Evolutionary conservation across 306 rosid species (phyloP), one percentile per base, ranked within the genome.

Genomic region (Quercus variabilis): DNA sequence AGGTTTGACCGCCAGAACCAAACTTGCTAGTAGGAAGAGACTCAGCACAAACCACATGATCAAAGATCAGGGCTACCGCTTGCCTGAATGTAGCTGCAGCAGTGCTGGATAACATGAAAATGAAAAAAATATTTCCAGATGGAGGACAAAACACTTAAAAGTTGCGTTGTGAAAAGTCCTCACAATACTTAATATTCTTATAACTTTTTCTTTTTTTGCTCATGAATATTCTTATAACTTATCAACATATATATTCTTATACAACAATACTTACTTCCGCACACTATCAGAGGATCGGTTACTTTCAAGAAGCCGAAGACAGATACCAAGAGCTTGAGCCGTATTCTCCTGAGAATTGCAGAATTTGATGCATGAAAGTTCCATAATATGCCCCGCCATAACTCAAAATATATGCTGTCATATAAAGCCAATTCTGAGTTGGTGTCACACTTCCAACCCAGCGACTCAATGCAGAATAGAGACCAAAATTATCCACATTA

Each of bases 71-170:
- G 72, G 98, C 97, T 77, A 92, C 98, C 21, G 98, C 97, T 89
- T 95, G 99, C 88, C 97, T 88, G 87, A 95, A 95, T 85, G 99
- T 91, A 85, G 99, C 99, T 72, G 98, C 99, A 84, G 99, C 97
- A 76, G 97, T 92, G 84, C 98, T 91, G 95, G 76, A 87, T 84
- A 85, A 80, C 78, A 83, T 77, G 67, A 81, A 83, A 73, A 86
- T 82, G 78, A 78, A 81, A 78, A 81, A 67, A 76, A 5, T 15
- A 73, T 72, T 55, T 80, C 73, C 55, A 81, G 35, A 79, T 52
- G 70, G 51, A 26, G 49, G 73, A 70, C 26, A 55, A 54, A 64
- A 68, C 60, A 74, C 54, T 8, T 73, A 23, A 80, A 62, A 78
- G 78, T 18, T 17, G 26, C 25, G 49, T 54, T 43, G 38, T 15